Conservation (phyloP, 805 yeast species). For the Starmerella stigmatis region DNA sequence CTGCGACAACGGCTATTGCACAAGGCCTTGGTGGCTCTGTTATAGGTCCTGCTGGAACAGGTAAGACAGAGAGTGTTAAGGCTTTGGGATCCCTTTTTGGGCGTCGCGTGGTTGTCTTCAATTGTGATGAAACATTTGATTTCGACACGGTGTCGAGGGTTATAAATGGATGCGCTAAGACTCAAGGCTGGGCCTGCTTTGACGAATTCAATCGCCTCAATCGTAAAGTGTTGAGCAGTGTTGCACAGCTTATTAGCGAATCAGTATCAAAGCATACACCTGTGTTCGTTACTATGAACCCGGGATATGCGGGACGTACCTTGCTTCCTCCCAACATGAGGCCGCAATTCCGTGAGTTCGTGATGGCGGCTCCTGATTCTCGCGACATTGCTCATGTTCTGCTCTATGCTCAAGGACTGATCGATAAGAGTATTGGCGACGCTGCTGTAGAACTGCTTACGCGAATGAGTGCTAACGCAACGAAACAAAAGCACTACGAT, state of each 20-base stretch:
- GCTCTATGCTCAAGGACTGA: conserved; percentile 55
- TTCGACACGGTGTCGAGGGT: conserved; percentile 68
- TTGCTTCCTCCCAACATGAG: conserved; percentile 76
- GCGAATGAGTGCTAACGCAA: conserved; percentile 34
- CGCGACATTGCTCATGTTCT: conserved; percentile 58
- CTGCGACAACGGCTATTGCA: conserved; percentile 64
- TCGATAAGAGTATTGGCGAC: conserved; percentile 38
- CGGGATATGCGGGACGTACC: conserved; percentile 75
- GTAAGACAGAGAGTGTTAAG: conserved; percentile 85
- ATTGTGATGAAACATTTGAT: conserved; percentile 86
- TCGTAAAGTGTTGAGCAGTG: conserved; percentile 64
- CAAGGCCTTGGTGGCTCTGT: conserved; percentile 80
- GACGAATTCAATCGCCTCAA: conserved; percentile 86
- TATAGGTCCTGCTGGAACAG: conserved; percentile 96
- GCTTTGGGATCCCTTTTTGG: conserved; percentile 75
- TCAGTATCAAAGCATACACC: conserved; percentile 42
- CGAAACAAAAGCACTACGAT: conserved; percentile 68
- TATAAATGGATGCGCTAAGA: conserved; percentile 62
- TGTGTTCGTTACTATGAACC: conserved; percentile 83
- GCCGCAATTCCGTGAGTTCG: conserved; percentile 62
- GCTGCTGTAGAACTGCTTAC: conserved; percentile 47
- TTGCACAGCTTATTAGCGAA: conserved; percentile 65
- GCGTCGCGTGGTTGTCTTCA: conserved; percentile 69
- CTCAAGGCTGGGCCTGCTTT: conserved; percentile 93
- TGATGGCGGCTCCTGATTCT: conserved; percentile 64